A percentile compares a stretch with the other conserved stretches of the same genome.
Evolutionary conservation across 2,329 filamentous ascomycete species (phyloP).

Genomic region (Aspergillus glaucus): DNA sequence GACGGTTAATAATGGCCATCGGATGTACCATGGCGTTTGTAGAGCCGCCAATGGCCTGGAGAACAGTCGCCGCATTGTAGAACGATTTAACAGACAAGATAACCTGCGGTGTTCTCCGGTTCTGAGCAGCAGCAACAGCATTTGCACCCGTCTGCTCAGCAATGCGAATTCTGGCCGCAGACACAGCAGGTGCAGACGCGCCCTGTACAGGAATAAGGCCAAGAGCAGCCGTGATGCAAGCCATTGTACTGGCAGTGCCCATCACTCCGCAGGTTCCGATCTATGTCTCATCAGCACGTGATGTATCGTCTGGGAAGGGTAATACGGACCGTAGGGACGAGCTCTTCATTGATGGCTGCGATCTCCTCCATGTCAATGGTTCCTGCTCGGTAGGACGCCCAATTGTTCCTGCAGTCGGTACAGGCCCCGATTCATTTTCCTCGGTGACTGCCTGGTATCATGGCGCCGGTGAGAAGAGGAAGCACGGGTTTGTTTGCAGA

Average conservation of each 20-base stretch:
- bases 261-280: conserved; percentile 52
- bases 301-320: not conserved
- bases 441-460: conserved; percentile 65
- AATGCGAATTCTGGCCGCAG: conserved; percentile 46
- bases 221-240: conserved; percentile 47
- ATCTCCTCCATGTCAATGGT: conserved; percentile 67
- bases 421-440: conserved; percentile 64
- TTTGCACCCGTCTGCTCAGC: conserved; percentile 49
- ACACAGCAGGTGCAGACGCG: conserved; percentile 50
- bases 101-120: conserved; percentile 37
- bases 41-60: conserved; percentile 51
- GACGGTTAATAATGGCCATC: conserved; percentile 48
- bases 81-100: conserved; percentile 44
- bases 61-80: conserved; percentile 48
- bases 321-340: conserved; percentile 58
- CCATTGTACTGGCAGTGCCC: conserved; percentile 54
- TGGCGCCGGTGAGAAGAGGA: conserved; percentile 64
- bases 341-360: conserved; percentile 61
- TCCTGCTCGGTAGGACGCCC: conserved; percentile 63
- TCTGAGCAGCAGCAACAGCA: conserved; percentile 40
- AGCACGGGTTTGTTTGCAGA: conserved; percentile 67
- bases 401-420: conserved; percentile 68
- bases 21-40: conserved; percentile 53
- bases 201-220: conserved; percentile 49
- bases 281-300: conserved; percentile 12